A percentile compares a stretch with the other conserved stretches of the same genome.
Evolutionary conservation across 768 basidiomycete genomes (phyloP).

Genomic region (Phylloporus arenicola): DNA sequence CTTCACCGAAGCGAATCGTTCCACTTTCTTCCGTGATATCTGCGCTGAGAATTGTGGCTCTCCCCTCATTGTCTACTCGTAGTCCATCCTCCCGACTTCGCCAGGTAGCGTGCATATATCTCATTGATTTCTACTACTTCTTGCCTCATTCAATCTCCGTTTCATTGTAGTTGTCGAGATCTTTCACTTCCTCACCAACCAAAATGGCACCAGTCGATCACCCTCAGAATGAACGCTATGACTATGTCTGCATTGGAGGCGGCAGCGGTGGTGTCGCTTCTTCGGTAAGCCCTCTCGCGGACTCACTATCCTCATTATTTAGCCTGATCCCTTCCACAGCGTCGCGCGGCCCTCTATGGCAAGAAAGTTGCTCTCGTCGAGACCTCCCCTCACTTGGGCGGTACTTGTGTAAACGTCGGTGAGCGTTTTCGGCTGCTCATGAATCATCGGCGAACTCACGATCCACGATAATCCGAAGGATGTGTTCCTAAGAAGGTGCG

Average conservation of each 20-base stretch:
- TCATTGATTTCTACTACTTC: neutral
- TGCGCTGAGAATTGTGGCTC: conserved; percentile 12
- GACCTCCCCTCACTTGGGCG: conserved; percentile 67
- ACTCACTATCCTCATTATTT: neutral
- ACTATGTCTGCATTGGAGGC: conserved; percentile 86
- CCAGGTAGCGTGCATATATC: conserved; percentile 18
- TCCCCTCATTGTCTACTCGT: neutral
- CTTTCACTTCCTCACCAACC: conserved; percentile 35
- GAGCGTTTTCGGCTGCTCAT: conserved; percentile 26
- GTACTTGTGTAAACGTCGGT: conserved; percentile 99
- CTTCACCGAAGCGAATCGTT: conserved; percentile 8
- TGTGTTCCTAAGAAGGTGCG: conserved; percentile 95
- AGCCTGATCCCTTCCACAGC: conserved; percentile 37
- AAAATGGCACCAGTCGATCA: conserved; percentile 71
- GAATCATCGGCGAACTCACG: conserved; percentile 1
- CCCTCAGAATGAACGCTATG: conserved; percentile 64
- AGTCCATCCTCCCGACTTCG: conserved; percentile 18
- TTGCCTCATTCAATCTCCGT: neutral
- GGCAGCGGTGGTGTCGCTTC: conserved; percentile 91
- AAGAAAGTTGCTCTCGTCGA: conserved; percentile 93
- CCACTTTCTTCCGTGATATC: conserved; percentile 4
- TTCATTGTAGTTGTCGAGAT: conserved; percentile 41
- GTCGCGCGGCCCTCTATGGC: conserved; percentile 87
- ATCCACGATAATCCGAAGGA: conserved; percentile 40
- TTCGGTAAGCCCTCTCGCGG: conserved; percentile 50